Evolutionary conservation across 169 alveolate species (phyloP), one percentile per base, ranked within the genome.

Genomic region (Neospora caninum): DNA sequence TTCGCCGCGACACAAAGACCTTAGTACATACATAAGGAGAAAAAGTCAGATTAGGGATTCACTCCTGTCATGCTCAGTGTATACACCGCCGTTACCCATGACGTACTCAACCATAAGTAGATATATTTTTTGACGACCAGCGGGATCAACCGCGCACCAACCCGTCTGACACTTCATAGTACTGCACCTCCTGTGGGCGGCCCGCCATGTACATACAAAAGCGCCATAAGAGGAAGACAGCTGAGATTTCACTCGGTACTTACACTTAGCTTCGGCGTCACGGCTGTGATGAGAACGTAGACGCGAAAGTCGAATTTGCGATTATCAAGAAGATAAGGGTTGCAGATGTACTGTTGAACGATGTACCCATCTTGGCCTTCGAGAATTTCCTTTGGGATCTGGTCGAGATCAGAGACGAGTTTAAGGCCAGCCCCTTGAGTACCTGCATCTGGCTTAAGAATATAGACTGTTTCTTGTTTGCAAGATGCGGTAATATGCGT

Each of bases 351-450:
- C 86, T 82, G 64, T 34, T 80, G 91, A 36, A 96, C 97, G 38
- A 98, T 97, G 89, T 95, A 96, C 49, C 96, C 96, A 43, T 97
- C 98, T 53, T 67, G 70, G 58, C 97, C 97, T 69, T 92, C 91
- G 69, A 96, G 84, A 38, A 97, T 94, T 73, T 96, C 95, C 38
- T 91, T 94, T 31, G 96, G 96, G 45, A 98, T 88, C 88, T 97
- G 98, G 69, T 95, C 97, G 36, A 95, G 94, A 41, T 95, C 95
- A 41, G 98, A 96, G 27, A 98, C 95, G 58, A 98, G 93, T 82
- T 91, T 95, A 29, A 98, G 97, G 43, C 99, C 99, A 43, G 96
- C 96, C 36, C 99, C 99, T 98, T 97, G 97, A 86, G 98, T 95
- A 25, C 99, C 99, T n/a, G 96, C 93, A 64, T 97, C 97, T 18